A percentile compares a stretch with the other conserved stretches of the same genome.
phyloP scores from a whole-genome alignment of 192 early-diverging fungal genomes.

The Thoreauomyces humboldtii region DNA sequence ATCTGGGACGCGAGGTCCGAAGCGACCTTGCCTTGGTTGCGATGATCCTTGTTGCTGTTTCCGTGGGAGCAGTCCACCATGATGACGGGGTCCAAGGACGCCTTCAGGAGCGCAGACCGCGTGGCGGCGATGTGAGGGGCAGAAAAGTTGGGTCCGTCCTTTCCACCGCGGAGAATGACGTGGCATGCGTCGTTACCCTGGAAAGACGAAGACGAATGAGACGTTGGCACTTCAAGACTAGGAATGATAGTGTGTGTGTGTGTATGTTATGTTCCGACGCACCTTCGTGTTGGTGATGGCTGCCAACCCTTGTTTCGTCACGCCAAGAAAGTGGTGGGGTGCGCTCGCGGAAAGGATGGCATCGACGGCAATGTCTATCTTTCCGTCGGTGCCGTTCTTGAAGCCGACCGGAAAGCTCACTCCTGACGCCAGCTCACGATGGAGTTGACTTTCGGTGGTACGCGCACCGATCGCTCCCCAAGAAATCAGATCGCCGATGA shows the following conservation, averaged over 20 bases:
- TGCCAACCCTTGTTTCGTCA: conserved; percentile 89
- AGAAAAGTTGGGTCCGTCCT: conserved; percentile 81
- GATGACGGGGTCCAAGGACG: conserved; percentile 67
- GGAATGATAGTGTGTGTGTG: too few relatives aligned
- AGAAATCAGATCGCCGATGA: conserved; percentile 83
- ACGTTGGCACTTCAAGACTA: too few relatives aligned
- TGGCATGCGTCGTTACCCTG: conserved; percentile 83
- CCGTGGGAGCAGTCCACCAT: conserved; percentile 98
- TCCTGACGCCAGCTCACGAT: conserved; percentile 88
- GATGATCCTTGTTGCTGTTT: conserved; percentile 85
- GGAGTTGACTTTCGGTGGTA: conserved; percentile 83
- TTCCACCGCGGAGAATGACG: conserved; percentile 88
- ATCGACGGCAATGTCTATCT: conserved; percentile 80
- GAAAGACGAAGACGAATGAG: conserved; percentile 69
- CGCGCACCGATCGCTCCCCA: conserved; percentile 97
- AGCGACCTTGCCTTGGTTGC: conserved; percentile 78
- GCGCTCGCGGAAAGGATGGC: conserved; percentile 77
- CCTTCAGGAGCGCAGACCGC: conserved; percentile 56
- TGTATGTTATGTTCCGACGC: too few relatives aligned
- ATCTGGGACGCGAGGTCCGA: conserved; percentile 60
- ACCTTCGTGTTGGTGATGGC: conserved; percentile 79
- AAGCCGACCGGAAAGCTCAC: conserved; percentile 90
- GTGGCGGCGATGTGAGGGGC: conserved; percentile 40
- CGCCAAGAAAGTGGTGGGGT: conserved; percentile 88
- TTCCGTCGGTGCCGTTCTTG: conserved; percentile 94